Evolutionary conservation across 345 rosid genomes (phyloP).

Genomic region (Aurinia saxatilis): DNA sequence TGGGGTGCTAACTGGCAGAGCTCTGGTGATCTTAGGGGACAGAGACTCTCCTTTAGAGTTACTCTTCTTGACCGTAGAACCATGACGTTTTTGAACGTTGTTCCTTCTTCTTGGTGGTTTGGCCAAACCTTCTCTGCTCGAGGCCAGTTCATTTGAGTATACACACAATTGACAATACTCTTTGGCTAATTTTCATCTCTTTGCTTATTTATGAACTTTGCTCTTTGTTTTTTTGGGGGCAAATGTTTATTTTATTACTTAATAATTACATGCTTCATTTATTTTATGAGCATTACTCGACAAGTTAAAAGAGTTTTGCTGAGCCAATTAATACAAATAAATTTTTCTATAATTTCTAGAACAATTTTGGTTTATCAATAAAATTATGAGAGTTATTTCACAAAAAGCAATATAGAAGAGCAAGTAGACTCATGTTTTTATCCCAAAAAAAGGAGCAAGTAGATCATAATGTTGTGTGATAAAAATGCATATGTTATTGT

Average conservation of each 20-base stretch:
- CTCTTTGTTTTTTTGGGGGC: constrained; percentile 26
- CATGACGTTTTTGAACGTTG: constrained; percentile 43
- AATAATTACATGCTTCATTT: constrained; percentile 2
- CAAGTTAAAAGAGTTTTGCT: neutral
- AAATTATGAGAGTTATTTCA: too few relatives aligned
- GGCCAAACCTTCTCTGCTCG: constrained; percentile 71
- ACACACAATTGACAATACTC: neutral
- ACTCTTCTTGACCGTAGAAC: constrained; percentile 49
- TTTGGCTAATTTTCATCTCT: neutral
- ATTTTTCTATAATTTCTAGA: too few relatives aligned
- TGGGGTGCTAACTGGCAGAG: constrained; percentile 88
- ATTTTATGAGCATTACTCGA: constrained; percentile 9
- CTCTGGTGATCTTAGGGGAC: constrained; percentile 45
- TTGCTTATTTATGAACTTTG: constrained; percentile 11
- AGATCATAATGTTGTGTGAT: neutral
- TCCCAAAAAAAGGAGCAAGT: too few relatives aligned
- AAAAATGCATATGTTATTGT: neutral
- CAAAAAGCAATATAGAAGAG: neutral
- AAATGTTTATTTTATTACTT: constrained; percentile 14
- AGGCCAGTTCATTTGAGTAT: constrained; percentile 39
- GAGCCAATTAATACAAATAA: too few relatives aligned
- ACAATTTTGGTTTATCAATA: too few relatives aligned
- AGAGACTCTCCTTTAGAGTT: constrained; percentile 52
- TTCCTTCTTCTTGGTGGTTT: constrained; percentile 57
- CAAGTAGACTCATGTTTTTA: too few relatives aligned